Conservation (phyloP, 1,139 yeast species). For the Spencermartinsiella ligniputridi region DNA sequence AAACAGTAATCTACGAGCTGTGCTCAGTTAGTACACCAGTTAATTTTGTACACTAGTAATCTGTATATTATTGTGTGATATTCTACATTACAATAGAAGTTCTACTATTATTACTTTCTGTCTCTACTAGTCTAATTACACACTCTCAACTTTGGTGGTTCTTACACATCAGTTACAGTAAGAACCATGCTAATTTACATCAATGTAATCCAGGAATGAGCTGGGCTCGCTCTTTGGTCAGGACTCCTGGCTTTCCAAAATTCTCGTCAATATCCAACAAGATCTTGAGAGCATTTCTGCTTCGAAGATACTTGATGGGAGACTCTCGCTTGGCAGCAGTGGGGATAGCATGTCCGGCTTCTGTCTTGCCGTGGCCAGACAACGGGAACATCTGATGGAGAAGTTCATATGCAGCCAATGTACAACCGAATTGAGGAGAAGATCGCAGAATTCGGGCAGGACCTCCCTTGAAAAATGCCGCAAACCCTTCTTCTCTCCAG, state of each 20-base stretch:
- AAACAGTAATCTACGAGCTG: too few species aligned
- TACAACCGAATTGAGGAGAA: constrained; percentile 96
- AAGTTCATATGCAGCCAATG: constrained; percentile 91
- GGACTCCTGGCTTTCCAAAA: constrained; percentile 38
- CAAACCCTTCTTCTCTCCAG: constrained; percentile 68
- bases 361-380: constrained; percentile 38
- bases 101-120: too few species aligned
- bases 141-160: too few species aligned
- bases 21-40: too few species aligned
- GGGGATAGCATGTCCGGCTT: constrained; percentile 42
- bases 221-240: constrained; percentile 29
- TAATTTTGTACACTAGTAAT: too few species aligned
- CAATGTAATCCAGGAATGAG: constrained; percentile 26
- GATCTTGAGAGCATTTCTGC: constrained; percentile 42
- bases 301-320: constrained; percentile 38
- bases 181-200: too few species aligned
- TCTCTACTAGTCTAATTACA: too few species aligned
- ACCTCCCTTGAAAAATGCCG: constrained; percentile 94
- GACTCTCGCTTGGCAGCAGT: constrained; percentile 29
- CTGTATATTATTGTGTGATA: not conserved
- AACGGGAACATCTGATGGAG: constrained; percentile 61
- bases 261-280: constrained; percentile 43
- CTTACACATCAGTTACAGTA: too few species aligned
- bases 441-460: constrained; percentile 92
- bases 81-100: too few species aligned